Conservation (phyloP, 306 rosid genomes). For the Clitoria ternatea region DNA sequence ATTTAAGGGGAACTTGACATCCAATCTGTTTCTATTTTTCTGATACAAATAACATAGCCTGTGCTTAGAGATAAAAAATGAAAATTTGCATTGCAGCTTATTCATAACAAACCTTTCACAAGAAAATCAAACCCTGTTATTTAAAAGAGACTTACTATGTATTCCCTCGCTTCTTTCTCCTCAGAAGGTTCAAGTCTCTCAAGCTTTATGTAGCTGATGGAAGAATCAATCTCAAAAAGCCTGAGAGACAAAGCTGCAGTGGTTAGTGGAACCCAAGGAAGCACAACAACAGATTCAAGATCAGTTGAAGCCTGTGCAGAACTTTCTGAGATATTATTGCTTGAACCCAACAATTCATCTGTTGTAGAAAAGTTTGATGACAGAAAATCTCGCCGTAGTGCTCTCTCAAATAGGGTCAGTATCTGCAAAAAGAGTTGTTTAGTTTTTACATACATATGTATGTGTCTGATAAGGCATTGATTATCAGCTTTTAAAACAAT, state of each 20-base stretch:
- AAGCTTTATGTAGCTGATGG: constrained; percentile 47
- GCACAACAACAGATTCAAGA: constrained; percentile 49
- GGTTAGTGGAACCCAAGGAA: constrained; percentile 95
- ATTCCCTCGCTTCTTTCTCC: constrained; percentile 46
- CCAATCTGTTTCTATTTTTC: not conserved
- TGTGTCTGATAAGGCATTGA: not conserved
- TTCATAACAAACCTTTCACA: not conserved
- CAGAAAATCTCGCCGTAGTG: constrained; percentile 62
- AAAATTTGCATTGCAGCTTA: not conserved
- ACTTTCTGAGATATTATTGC: constrained; percentile 32
- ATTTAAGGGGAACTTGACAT: not conserved
- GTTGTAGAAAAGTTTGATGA: constrained; percentile 67
- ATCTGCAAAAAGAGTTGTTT: constrained; percentile 45
- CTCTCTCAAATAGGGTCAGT: constrained; percentile 67
- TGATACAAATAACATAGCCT: not conserved
- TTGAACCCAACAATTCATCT: constrained; percentile 58
- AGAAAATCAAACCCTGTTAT: not conserved
- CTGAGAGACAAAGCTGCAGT: constrained; percentile 84
- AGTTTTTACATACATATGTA: too few relatives aligned
- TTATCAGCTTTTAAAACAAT: not conserved
- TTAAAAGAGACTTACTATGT: constrained; percentile 46
- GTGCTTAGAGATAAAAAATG: not conserved
- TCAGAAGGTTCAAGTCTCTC: constrained; percentile 55
- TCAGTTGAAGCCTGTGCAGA: constrained; percentile 38
- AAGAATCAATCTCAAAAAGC: constrained; percentile 76